These are phyloP conservation scores for Paecilomyces dactylethromorphus DNA, from an alignment of 2,329 filamentous ascomycete species.

Conservation along the genomic window DNA sequence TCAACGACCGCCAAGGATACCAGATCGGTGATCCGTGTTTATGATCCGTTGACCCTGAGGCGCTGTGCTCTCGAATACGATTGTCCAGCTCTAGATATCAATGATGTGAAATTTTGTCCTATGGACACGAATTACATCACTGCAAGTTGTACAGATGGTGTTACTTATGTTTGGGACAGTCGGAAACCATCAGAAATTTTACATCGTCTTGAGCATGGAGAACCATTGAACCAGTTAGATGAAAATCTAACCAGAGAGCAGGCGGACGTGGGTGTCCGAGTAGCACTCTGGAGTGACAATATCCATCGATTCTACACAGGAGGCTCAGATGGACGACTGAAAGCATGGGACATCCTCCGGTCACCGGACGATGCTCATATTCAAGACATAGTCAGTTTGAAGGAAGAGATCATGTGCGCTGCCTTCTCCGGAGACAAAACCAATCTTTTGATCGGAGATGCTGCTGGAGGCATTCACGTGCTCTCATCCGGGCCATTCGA, in stretches of 20 bases:
- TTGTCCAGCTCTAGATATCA: slow-evolving; percentile 55
- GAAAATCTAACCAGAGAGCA: slow-evolving; percentile 37
- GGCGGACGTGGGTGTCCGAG: slow-evolving; percentile 52
- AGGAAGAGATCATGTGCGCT: slow-evolving; percentile 53
- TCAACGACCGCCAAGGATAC: slow-evolving; percentile 26
- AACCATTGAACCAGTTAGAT: slow-evolving; percentile 43
- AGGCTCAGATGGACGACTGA: slow-evolving; percentile 55
- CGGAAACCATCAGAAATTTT: slow-evolving; percentile 41
- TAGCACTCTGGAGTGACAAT: slow-evolving; percentile 51
- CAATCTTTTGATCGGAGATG: slow-evolving; percentile 52
- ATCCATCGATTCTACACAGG: slow-evolving; percentile 51
- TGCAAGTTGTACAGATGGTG: slow-evolving; percentile 55
- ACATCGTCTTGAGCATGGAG: slow-evolving; percentile 46
- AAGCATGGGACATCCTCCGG: slow-evolving; percentile 53
- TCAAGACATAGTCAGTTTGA: slow-evolving; percentile 42
- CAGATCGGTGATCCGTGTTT: slow-evolving; percentile 49
- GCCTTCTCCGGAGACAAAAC: slow-evolving; percentile 50
- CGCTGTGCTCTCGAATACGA: slow-evolving; percentile 42
- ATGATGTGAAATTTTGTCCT: slow-evolving; percentile 50
- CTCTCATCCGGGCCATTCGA: slow-evolving; percentile 33
- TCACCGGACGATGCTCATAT: slow-evolving; percentile 46
- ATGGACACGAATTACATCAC: slow-evolving; percentile 44
- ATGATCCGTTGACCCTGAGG: slow-evolving; percentile 34
- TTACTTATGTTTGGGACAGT: slow-evolving; percentile 55
- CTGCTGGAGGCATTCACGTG: slow-evolving; percentile 48